A percentile compares a stretch with the other conserved stretches of the same genome.
These are phyloP conservation scores for Wickerhamomyces sp. DNA, from an alignment of 1,139 yeast genomes.

Conservation along the genomic window DNA sequence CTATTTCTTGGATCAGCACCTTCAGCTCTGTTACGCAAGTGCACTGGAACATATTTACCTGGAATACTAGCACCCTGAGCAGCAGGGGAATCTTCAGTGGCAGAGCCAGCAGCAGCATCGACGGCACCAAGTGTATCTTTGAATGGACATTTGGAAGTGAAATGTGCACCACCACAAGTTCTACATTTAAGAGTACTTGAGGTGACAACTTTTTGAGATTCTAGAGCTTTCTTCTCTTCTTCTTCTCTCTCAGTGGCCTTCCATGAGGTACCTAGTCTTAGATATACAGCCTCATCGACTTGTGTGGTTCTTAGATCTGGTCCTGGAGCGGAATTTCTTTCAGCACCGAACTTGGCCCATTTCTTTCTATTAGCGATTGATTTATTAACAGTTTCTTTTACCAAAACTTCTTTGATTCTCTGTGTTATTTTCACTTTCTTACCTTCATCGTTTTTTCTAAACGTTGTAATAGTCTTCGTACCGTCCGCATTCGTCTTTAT, in stretches of 20 bases:
- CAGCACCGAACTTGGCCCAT: conserved; percentile 83
- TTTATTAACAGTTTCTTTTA: conserved; percentile 78
- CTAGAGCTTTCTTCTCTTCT: conserved; percentile 57
- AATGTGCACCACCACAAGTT: conserved; percentile 91
- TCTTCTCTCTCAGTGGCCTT: conserved; percentile 62
- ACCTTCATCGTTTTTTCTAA: conserved; percentile 71
- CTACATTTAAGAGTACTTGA: conserved; percentile 66
- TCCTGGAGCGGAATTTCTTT: conserved; percentile 71
- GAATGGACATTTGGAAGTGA: conserved; percentile 93
- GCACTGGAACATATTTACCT: conserved; percentile 73
- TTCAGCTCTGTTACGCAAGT: conserved; percentile 59
- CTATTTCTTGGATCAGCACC: conserved; percentile 44
- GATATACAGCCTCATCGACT: conserved; percentile 75
- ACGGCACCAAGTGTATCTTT: conserved; percentile 75
- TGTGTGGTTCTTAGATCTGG: conserved; percentile 89
- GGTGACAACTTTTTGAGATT: conserved; percentile 41
- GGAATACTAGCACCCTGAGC: conserved; percentile 26
- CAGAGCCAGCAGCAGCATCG: conserved; percentile 35
- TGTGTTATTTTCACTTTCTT: conserved; percentile 87
- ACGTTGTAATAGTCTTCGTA: conserved; percentile 82
- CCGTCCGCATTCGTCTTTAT: conserved; percentile 80
- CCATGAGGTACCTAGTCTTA: conserved; percentile 69
- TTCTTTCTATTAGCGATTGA: conserved; percentile 67
- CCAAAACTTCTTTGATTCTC: conserved; percentile 69
- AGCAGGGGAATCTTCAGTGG: conserved; percentile 28